Conservation (phyloP, 495 filamentous ascomycete species). For the Penicillium arizonense region DNA sequence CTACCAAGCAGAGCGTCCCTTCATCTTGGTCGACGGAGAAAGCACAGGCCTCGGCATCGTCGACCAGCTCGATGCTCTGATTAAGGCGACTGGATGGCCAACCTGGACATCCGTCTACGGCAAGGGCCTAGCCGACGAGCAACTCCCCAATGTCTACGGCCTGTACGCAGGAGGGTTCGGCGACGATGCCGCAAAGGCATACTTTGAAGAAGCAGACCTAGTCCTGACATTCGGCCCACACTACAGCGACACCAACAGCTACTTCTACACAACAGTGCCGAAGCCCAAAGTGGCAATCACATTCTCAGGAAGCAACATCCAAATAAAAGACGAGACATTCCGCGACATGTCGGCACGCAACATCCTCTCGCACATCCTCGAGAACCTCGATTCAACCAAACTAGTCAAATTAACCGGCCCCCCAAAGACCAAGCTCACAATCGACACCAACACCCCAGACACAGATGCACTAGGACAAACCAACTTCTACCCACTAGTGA, state of each 20-base stretch:
- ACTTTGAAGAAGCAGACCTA: constrained; percentile 33
- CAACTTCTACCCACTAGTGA: constrained; percentile 31
- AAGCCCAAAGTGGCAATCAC: constrained; percentile 24
- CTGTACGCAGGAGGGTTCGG: constrained; percentile 32
- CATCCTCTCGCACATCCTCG: constrained; percentile 19
- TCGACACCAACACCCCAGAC: constrained; percentile 8
- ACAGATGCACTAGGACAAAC: constrained; percentile 26
- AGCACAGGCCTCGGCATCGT: constrained; percentile 24
- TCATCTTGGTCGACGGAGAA: constrained; percentile 39
- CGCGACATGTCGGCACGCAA: constrained; percentile 19
- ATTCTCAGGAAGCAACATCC: constrained; percentile 27
- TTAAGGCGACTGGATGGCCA: constrained; percentile 28
- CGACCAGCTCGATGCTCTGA: constrained; percentile 27
- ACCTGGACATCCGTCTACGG: constrained; percentile 34
- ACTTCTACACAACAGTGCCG: constrained; percentile 27
- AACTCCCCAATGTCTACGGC: constrained; percentile 33
- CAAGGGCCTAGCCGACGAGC: constrained; percentile 39
- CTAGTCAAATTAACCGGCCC: constrained; percentile 14
- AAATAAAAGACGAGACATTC: constrained; percentile 27
- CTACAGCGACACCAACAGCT: constrained; percentile 39
- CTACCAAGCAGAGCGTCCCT: constrained; percentile 30
- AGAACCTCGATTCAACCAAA: constrained; percentile 18
- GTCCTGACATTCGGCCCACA: constrained; percentile 33
- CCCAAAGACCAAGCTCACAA: constrained; percentile 7
- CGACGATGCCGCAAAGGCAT: constrained; percentile 17